Conservation (phyloP, 2,329 filamentous ascomycete species). For the Phialocephala subalpina region DNA sequence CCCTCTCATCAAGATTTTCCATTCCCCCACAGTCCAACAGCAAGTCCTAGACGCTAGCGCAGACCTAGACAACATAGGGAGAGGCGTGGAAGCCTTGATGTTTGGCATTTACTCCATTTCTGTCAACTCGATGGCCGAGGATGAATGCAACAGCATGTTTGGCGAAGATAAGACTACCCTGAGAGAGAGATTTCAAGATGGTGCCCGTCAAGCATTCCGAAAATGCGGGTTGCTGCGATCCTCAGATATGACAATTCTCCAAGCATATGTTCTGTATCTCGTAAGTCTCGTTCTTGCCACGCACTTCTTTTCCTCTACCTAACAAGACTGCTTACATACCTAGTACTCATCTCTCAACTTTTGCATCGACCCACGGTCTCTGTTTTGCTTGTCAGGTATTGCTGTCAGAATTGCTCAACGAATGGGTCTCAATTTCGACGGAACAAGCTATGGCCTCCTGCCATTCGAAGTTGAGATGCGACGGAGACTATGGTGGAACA, state of each 20-base stretch:
- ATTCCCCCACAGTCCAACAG: constrained; percentile 70
- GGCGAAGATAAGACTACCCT: constrained; percentile 60
- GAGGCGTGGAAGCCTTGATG: constrained; percentile 71
- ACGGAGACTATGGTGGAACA: constrained; percentile 68
- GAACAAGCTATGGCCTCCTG: constrained; percentile 38
- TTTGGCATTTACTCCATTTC: constrained; percentile 71
- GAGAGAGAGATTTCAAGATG: constrained; percentile 61
- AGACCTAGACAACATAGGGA: constrained; percentile 52
- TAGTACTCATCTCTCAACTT: constrained; percentile 45
- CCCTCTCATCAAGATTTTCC: constrained; percentile 72
- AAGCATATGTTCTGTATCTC: constrained; percentile 73
- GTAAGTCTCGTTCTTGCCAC: constrained; percentile 50
- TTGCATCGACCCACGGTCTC: constrained; percentile 50
- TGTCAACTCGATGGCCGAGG: constrained; percentile 64
- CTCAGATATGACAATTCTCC: constrained; percentile 69
- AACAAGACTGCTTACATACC: constrained; percentile 8
- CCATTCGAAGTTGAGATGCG: constrained; percentile 67
- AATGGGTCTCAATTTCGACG: constrained; percentile 56
- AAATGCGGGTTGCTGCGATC: constrained; percentile 72
- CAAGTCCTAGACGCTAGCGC: constrained; percentile 69
- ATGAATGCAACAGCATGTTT: constrained; percentile 59
- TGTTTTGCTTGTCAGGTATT: constrained; percentile 57
- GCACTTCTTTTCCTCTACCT: not conserved
- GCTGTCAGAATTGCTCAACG: constrained; percentile 57
- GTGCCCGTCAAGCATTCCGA: constrained; percentile 69